These are phyloP conservation scores for Ogataea sp. DNA, from an alignment of 805 yeast species.

Conservation along the genomic window DNA sequence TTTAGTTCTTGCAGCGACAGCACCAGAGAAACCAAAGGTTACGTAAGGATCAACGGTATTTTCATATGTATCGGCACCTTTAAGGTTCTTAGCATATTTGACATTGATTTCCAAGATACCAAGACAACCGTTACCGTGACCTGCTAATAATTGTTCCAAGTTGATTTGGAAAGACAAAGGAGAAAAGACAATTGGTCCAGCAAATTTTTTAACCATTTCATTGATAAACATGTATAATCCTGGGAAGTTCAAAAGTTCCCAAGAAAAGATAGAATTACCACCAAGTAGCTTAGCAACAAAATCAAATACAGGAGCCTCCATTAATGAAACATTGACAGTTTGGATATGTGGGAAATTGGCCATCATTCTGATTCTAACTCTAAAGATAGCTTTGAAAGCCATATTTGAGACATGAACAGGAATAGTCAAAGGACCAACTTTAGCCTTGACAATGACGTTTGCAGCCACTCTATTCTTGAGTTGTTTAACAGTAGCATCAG, in stretches of 20 bases:
- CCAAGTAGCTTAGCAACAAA: slow-evolving; percentile 63
- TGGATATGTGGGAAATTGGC: slow-evolving; percentile 88
- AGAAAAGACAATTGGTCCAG: slow-evolving; percentile 79
- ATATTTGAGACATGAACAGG: slow-evolving; percentile 78
- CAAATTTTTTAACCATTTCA: slow-evolving; percentile 77
- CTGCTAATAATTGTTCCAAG: slow-evolving; percentile 82
- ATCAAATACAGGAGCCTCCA: slow-evolving; percentile 86
- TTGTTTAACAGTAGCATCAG: slow-evolving; percentile 82
- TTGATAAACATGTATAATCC: slow-evolving; percentile 78
- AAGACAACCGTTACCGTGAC: slow-evolving; percentile 73
- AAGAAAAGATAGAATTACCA: slow-evolving; percentile 77
- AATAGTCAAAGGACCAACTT: slow-evolving; percentile 72
- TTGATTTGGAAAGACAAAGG: slow-evolving; percentile 94
- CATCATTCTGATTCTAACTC: slow-evolving; percentile 87
- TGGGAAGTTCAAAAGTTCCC: slow-evolving; percentile 83
- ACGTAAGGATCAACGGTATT: slow-evolving; percentile 89
- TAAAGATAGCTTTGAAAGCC: slow-evolving; percentile 63
- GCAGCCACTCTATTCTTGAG: slow-evolving; percentile 79
- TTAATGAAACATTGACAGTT: slow-evolving; percentile 75
- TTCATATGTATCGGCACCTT: slow-evolving; percentile 61
- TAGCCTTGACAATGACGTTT: slow-evolving; percentile 65
- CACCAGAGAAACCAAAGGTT: slow-evolving; percentile 53
- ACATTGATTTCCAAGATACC: slow-evolving; percentile 75
- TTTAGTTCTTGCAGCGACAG: slow-evolving; percentile 59
- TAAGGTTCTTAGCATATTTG: slow-evolving; percentile 59